phyloP scores from a whole-genome alignment of 2,329 filamentous ascomycete species.

The Trichoderma sp. region DNA sequence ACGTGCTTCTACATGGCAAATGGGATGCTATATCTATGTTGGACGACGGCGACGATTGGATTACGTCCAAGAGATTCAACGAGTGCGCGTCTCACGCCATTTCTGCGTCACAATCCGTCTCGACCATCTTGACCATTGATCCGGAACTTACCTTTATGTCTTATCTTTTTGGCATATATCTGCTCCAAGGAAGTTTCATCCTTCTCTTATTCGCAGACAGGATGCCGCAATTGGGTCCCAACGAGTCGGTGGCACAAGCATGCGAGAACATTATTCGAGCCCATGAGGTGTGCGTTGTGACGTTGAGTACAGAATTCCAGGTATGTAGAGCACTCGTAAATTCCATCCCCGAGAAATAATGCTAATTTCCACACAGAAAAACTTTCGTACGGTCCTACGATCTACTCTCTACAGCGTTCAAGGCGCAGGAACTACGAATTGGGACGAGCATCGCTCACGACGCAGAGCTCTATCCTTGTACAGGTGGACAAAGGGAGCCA shows the following conservation, averaged over 20 bases:
- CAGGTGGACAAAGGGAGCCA: conserved; percentile 46
- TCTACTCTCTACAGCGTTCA: conserved; percentile 48
- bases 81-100: conserved; percentile 48
- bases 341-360: neutral
- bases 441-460: conserved; percentile 45
- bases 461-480: conserved; percentile 53
- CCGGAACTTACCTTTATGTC: conserved; percentile 52
- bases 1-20: conserved; percentile 48
- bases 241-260: conserved; percentile 45
- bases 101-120: conserved; percentile 45
- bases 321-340: conserved; percentile 27
- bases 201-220: conserved; percentile 49
- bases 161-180: conserved; percentile 52
- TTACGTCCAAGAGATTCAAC: conserved; percentile 44
- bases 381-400: conserved; percentile 53
- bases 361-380: conserved; percentile 39
- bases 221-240: conserved; percentile 46
- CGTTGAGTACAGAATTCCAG: conserved; percentile 50
- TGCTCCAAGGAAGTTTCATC: conserved; percentile 51
- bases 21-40: conserved; percentile 51
- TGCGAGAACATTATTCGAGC: conserved; percentile 51
- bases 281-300: conserved; percentile 51
- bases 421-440: conserved; percentile 39
- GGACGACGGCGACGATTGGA: conserved; percentile 49
- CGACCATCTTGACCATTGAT: conserved; percentile 46